phyloP scores from a whole-genome alignment of 148 eudicot genomes.

The Camellia lanceoleosa region DNA sequence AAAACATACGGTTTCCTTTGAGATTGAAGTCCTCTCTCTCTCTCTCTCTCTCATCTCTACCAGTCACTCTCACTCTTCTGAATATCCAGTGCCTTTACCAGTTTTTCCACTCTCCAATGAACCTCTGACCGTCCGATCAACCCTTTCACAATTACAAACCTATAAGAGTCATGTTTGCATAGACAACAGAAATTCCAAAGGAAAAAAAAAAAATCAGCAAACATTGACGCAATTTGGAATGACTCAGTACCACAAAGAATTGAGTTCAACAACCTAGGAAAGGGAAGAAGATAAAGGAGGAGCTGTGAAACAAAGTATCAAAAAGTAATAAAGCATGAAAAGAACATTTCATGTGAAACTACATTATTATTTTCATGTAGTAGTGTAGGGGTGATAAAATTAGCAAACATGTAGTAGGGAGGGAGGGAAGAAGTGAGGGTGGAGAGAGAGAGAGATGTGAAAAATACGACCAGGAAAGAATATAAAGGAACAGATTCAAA shows the following conservation, averaged over 20 bases:
- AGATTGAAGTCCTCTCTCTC: too few relatives aligned
- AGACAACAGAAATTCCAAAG: not conserved
- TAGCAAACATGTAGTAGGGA: not conserved
- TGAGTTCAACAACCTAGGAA: not conserved
- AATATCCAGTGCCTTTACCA: too few relatives aligned
- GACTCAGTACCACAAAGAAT: not conserved
- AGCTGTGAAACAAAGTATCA: not conserved
- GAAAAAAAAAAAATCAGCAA: not conserved
- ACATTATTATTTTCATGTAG: not conserved
- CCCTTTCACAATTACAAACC: not conserved
- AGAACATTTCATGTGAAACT: not conserved
- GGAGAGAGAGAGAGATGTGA: not conserved
- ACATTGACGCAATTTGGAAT: not conserved
- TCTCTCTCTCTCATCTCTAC: too few relatives aligned
- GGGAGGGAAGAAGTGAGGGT: not conserved
- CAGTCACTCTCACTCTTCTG: too few relatives aligned
- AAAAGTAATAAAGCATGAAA: not conserved
- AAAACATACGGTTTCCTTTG: too few relatives aligned
- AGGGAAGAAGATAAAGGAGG: not conserved
- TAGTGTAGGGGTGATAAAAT: not conserved
- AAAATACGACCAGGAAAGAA: not conserved
- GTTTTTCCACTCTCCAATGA: too few relatives aligned
- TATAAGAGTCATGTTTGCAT: not conserved
- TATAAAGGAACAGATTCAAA: not conserved
- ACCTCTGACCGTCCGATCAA: too few relatives aligned